Percentiles rank a stretch among this genome's conserved stretches.
Conservation (phyloP, 2,329 filamentous ascomycete genomes). For the Ceratocystis eucalypticola region DNA sequence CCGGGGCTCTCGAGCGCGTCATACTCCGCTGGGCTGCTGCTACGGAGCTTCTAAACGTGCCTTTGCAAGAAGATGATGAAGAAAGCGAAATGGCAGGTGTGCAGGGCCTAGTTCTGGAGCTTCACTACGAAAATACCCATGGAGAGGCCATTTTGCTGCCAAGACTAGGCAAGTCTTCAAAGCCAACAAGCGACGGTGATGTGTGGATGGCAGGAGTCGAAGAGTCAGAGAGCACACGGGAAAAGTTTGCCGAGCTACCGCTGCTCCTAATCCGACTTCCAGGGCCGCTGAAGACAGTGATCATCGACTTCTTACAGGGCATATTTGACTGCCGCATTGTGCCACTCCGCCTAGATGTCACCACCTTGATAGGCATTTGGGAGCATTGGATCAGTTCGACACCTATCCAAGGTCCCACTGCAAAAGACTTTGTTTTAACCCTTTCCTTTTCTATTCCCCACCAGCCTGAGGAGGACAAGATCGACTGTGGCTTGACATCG, state of each 20-base stretch:
- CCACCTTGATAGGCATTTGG: constrained; percentile 36
- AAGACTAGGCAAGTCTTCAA: background rate
- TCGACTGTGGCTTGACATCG: constrained; percentile 27
- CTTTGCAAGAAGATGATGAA: constrained; percentile 3
- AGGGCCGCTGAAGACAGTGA: constrained; percentile 34
- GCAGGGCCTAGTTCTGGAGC: constrained; percentile 32
- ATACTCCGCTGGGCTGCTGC: constrained; percentile 32
- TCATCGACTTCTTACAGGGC: constrained; percentile 38
- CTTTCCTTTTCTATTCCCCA: constrained; percentile 36
- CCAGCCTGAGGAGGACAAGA: constrained; percentile 26
- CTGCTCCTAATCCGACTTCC: constrained; percentile 45
- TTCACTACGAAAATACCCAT: constrained; percentile 40
- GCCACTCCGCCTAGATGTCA: constrained; percentile 37
- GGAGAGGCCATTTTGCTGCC: constrained; percentile 41
- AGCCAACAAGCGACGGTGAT: background rate
- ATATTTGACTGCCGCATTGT: constrained; percentile 45
- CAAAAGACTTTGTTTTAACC: constrained; percentile 38
- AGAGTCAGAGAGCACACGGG: constrained; percentile 1
- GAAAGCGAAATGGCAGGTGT: constrained; percentile 11
- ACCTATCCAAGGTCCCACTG: constrained; percentile 25
- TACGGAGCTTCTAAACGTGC: constrained; percentile 21
- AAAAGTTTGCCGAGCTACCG: constrained; percentile 35
- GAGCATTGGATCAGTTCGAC: constrained; percentile 36
- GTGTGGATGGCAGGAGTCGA: background rate
- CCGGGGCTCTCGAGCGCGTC: constrained; percentile 35